phyloP scores from a whole-genome alignment of 2,329 filamentous ascomycete species.

The Huntiella bhutanensis region DNA sequence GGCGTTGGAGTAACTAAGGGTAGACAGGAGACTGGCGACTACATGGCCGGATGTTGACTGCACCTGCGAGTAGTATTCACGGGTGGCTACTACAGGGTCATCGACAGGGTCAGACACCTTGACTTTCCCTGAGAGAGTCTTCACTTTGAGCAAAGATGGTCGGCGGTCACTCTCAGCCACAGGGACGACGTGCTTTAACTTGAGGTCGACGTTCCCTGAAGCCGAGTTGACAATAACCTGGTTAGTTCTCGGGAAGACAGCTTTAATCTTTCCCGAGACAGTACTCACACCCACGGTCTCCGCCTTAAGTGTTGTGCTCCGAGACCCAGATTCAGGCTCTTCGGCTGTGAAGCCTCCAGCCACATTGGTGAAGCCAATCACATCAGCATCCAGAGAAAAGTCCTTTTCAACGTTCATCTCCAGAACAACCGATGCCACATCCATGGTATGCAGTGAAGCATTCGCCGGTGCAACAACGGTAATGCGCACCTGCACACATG shows the following conservation, averaged over 20 bases:
- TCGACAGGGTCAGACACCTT: not conserved
- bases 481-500: constrained; percentile 3
- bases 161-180: not conserved
- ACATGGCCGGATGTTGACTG: not conserved
- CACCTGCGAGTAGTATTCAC: constrained; percentile 1
- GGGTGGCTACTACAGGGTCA: not conserved
- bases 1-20: not conserved
- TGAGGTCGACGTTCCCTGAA: not conserved
- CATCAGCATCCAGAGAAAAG: not conserved
- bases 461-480: not conserved
- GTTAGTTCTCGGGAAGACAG: not conserved
- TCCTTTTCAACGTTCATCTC: not conserved
- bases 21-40: not conserved
- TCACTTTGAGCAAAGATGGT: not conserved
- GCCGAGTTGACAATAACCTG: not conserved
- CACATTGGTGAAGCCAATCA: not conserved
- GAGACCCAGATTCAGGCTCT: not conserved
- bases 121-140: not conserved
- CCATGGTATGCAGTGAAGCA: not conserved
- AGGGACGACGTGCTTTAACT: not conserved
- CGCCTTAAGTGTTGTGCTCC: not conserved
- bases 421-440: not conserved
- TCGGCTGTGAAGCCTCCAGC: not conserved
- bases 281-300: not conserved
- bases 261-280: not conserved